phyloP scores from a whole-genome alignment of 352 stramenopile species.

The Pythium guiyangense region DNA sequence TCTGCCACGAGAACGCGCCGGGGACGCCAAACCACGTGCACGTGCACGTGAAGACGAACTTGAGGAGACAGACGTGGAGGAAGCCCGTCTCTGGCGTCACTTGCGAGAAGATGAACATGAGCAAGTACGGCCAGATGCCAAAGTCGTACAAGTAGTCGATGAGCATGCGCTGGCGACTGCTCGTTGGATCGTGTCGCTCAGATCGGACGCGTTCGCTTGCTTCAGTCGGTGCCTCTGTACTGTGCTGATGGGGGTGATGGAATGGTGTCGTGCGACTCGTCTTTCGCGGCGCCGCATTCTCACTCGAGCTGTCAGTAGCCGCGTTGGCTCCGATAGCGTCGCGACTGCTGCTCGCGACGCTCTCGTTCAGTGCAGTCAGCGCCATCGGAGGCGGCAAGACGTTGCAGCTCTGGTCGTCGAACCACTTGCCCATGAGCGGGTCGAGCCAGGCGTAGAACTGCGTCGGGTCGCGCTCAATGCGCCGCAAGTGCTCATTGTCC shows the following conservation, averaged over 20 bases:
- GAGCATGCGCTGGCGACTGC: conserved; percentile 16
- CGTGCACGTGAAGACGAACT: conserved; percentile 65
- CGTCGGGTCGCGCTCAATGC: conserved; percentile 64
- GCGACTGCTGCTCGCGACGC: not conserved
- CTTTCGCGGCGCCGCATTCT: not conserved
- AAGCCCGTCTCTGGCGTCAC: conserved; percentile 32
- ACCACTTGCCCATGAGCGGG: conserved; percentile 63
- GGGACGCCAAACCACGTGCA: conserved; percentile 68
- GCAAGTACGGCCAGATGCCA: conserved; percentile 67
- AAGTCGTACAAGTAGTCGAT: conserved; percentile 70
- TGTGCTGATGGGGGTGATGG: conserved; percentile 9
- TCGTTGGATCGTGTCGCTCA: not conserved
- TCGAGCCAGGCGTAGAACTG: conserved; percentile 73
- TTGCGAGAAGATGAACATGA: conserved; percentile 50
- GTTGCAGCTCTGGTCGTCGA: conserved; percentile 37
- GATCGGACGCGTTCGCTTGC: conserved; percentile 3
- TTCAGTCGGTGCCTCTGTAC: not conserved
- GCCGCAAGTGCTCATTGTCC: conserved; percentile 48
- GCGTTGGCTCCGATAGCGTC: not conserved
- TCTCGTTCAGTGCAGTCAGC: conserved; percentile 4
- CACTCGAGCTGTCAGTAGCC: not conserved
- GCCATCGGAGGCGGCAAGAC: conserved; percentile 28
- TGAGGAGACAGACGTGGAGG: conserved; percentile 45
- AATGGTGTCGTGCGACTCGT: conserved; percentile 29
- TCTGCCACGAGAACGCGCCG: conserved; percentile 49